phyloP scores from a whole-genome alignment of 2,329 filamentous ascomycete genomes.

The Epichloe glyceriae region DNA sequence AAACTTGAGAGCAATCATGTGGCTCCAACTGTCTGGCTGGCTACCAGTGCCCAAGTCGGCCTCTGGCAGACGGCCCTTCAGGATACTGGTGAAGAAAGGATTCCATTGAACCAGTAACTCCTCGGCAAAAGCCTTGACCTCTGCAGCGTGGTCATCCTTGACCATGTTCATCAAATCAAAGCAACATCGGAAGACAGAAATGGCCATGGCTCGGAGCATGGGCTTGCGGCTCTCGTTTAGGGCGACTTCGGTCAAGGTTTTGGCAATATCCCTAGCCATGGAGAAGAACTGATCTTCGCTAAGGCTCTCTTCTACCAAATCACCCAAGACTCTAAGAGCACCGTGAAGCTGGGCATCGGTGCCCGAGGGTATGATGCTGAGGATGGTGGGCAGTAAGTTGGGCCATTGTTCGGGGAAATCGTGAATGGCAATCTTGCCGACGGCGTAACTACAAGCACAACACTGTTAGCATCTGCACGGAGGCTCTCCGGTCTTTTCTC shows the following conservation, averaged over 20 bases:
- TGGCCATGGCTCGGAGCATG: constrained; percentile 67
- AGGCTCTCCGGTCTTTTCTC: neutral
- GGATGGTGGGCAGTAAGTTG: constrained; percentile 66
- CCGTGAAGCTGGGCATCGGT: constrained; percentile 76
- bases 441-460: constrained; percentile 41
- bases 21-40: constrained; percentile 61
- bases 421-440: constrained; percentile 85
- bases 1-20: constrained; percentile 73
- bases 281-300: constrained; percentile 92
- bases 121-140: constrained; percentile 81
- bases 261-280: constrained; percentile 75
- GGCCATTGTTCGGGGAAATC: constrained; percentile 96
- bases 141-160: constrained; percentile 77
- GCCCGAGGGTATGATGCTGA: constrained; percentile 64
- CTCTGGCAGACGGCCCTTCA: constrained; percentile 66
- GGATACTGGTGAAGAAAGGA: constrained; percentile 70
- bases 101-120: constrained; percentile 75
- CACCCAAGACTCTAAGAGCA: constrained; percentile 72
- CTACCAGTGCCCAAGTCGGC: constrained; percentile 30
- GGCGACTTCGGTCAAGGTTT: constrained; percentile 70
- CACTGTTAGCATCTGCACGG: neutral
- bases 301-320: constrained; percentile 86
- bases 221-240: constrained; percentile 62
- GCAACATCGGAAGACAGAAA: constrained; percentile 80
- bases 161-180: constrained; percentile 96